Evolutionary conservation across 2,329 filamentous ascomycete species (phyloP), one percentile per base, ranked within the genome.

Genomic region (Colletotrichum sojae): DNA sequence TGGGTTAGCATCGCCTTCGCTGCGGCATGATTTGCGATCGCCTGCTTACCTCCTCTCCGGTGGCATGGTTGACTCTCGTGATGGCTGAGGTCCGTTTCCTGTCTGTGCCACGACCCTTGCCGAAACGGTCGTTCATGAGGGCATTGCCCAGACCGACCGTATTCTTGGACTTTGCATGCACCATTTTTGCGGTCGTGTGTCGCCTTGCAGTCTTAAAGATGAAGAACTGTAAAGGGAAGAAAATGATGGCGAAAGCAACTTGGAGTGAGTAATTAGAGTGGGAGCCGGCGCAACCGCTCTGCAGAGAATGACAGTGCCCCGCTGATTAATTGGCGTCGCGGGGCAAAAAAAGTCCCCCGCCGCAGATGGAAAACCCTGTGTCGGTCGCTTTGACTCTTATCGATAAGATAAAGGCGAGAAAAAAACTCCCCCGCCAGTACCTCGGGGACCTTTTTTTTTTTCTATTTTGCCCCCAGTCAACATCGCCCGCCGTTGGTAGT

Each of bases 91-190:
- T 88, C 78, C 92, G 92, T 82, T 94, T 95, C 79, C 94, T 91
- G 80, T 95, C 92, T 59, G 87, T 79, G 73, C 94, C 93, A 82
- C 97, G 98, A 76, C 94, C 93, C 83, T 96, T 97, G 78, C 95
- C 94, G 81, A 98, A 98, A 67, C 95, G 92, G 83, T 98, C 96
- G 80, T 98, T 98, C 96, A 99, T 99, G 79, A 99, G 89, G 83
- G 92, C 91, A 84, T 98, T 98, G 80, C 96, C 96, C 83, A 99
- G 90, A 80, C 96, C 96, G 76, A 98, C 94, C 76, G 91, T 88
- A 83, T 95, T 97, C 82, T 98, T 98, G 73, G 94, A 97, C 84
- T 98, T 99, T 81, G 96, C 90, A 76, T 85, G 80, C 78, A 83
- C 81, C 88, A 90, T 90, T 67, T 75, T 86, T 80, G 71, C 52